Evolutionary conservation across 1,284 basidiomycete species (phyloP).

Genomic region (Anthracocystis walkeri): DNA sequence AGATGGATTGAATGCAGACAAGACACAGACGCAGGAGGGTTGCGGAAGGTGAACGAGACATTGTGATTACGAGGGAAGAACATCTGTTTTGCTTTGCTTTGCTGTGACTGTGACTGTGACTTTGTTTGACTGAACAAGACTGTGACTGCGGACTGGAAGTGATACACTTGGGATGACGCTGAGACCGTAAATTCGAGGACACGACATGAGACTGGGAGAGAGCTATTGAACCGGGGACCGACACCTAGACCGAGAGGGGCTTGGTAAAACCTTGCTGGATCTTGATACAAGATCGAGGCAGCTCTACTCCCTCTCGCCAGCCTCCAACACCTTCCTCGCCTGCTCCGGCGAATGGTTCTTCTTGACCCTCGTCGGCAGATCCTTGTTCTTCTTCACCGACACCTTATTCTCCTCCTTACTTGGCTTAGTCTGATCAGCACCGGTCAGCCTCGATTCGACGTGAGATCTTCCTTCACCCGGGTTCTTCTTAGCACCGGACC

Average conservation of each 20-base stretch:
- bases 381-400: slow-evolving; percentile 48
- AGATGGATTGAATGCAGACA: slow-evolving; percentile 19
- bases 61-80: slow-evolving; percentile 1
- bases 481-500: slow-evolving; percentile 44
- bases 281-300: not conserved
- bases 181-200: not conserved
- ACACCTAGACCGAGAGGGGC: too few relatives aligned
- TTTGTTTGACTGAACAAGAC: too few relatives aligned
- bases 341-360: slow-evolving; percentile 45
- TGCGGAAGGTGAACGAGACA: not conserved
- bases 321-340: slow-evolving; percentile 35
- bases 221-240: not conserved
- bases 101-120: slow-evolving; percentile 1
- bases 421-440: slow-evolving; percentile 17
- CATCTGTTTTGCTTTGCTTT: not conserved
- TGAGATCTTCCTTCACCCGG: slow-evolving; percentile 38
- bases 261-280: not conserved
- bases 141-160: not conserved
- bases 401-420: slow-evolving; percentile 22
- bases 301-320: slow-evolving; percentile 12
- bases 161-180: not conserved
- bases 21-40: not conserved
- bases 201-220: not conserved
- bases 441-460: slow-evolving; percentile 23
- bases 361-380: slow-evolving; percentile 36